Percentiles rank a stretch among this genome's conserved stretches.
These are phyloP conservation scores for Maudiozyma serrabonitensis DNA, from an alignment of 805 yeast genomes.

Conservation along the genomic window DNA sequence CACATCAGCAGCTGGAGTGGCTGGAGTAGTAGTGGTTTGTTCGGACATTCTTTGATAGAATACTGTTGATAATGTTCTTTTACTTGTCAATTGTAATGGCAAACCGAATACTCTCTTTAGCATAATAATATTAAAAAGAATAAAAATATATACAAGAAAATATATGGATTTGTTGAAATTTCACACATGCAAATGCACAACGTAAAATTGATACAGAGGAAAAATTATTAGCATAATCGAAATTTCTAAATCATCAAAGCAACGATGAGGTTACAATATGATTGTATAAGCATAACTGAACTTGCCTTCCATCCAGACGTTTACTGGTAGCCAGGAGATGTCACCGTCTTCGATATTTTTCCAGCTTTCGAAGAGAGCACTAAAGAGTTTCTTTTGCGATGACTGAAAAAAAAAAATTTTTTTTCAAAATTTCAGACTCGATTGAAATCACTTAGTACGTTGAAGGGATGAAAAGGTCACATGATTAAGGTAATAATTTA, in stretches of 20 bases:
- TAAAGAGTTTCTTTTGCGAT: neutral
- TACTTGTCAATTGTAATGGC: neutral
- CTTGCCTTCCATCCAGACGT: too few relatives aligned
- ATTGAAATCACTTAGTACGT: neutral
- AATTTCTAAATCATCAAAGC: too few relatives aligned
- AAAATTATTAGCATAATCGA: too few relatives aligned
- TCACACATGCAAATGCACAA: neutral
- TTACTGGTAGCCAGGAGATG: too few relatives aligned
- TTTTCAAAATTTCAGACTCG: neutral
- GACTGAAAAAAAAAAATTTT: neutral
- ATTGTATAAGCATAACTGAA: too few relatives aligned
- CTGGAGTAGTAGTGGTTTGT: conserved; percentile 11
- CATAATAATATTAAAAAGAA: conserved; percentile 1
- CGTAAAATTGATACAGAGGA: neutral
- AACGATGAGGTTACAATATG: too few relatives aligned
- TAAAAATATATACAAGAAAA: neutral
- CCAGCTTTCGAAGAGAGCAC: too few relatives aligned
- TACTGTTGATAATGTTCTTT: neutral
- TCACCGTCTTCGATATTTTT: too few relatives aligned
- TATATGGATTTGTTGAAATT: neutral
- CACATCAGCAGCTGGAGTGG: conserved; percentile 1
- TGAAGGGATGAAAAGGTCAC: too few relatives aligned
- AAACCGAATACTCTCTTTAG: conserved; percentile 1
- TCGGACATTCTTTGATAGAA: conserved; percentile 10
- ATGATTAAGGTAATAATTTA: too few relatives aligned